Evolutionary conservation across 306 rosid genomes (phyloP).

Genomic region (Astragalus glycyphyllos): DNA sequence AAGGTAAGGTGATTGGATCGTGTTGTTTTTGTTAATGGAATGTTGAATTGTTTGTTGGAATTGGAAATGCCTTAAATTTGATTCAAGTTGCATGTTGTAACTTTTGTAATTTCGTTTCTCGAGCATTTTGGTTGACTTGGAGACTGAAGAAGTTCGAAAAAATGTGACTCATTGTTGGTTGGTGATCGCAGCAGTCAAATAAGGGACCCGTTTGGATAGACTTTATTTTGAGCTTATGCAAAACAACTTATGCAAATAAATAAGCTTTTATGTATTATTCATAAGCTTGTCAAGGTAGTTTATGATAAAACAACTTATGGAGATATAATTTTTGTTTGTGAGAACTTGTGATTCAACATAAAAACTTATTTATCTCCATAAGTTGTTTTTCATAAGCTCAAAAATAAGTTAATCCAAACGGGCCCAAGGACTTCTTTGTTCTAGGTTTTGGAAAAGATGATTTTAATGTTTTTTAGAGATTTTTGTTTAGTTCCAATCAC

Average conservation of each 20-base stretch:
- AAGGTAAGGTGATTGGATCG: conserved; percentile 55
- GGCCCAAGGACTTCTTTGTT: not conserved
- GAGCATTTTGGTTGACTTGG: not conserved
- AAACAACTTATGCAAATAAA: too few species aligned
- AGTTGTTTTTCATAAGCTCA: too few species aligned
- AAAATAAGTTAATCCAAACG: too few species aligned
- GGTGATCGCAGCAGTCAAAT: too few species aligned
- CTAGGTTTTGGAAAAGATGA: not conserved
- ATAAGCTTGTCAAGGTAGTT: too few species aligned
- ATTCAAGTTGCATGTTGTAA: not conserved
- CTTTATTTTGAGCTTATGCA: too few species aligned
- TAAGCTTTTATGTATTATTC: too few species aligned
- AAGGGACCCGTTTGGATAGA: too few species aligned
- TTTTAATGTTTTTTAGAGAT: not conserved
- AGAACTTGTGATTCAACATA: too few species aligned
- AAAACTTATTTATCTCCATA: too few species aligned
- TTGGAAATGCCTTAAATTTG: not conserved
- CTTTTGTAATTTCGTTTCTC: conserved; percentile 2
- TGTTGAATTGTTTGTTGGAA: not conserved
- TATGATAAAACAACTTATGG: too few species aligned
- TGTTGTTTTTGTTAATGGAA: conserved; percentile 14
- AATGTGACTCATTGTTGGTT: not conserved
- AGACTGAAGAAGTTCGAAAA: not conserved
- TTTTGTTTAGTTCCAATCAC: not conserved
- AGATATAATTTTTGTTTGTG: too few species aligned